phyloP scores from a whole-genome alignment of 169 alveolate genomes.

The Plasmodium malariae region DNA sequence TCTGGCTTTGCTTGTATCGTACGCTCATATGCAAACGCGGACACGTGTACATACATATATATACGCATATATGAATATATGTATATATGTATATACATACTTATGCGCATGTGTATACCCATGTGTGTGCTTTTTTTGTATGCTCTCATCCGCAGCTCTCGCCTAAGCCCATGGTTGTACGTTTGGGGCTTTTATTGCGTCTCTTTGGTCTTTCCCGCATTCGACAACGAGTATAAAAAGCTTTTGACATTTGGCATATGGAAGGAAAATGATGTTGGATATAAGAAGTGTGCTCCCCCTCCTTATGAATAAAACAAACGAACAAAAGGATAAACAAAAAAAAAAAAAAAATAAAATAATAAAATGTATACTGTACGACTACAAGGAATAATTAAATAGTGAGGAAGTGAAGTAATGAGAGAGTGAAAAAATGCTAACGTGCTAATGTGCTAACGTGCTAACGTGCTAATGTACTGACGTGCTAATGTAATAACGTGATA shows the following conservation, averaged over 20 bases:
- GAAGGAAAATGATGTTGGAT: constrained; percentile 85
- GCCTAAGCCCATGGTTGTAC: constrained; percentile 81
- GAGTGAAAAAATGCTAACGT: too few relatives aligned
- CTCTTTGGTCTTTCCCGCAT: constrained; percentile 82
- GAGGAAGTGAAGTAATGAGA: too few relatives aligned
- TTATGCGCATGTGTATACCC: not conserved
- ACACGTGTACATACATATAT: not conserved
- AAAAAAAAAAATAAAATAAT: too few relatives aligned
- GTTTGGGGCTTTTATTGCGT: constrained; percentile 79
- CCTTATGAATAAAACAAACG: constrained; percentile 80
- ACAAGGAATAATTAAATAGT: too few relatives aligned
- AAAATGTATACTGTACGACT: too few relatives aligned
- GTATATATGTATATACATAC: not conserved
- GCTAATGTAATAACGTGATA: too few relatives aligned
- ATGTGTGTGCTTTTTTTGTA: not conserved
- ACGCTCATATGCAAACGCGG: not conserved
- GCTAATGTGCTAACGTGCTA: too few relatives aligned
- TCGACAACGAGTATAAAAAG: constrained; percentile 77
- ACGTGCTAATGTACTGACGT: too few relatives aligned
- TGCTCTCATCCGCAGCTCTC: constrained; percentile 64
- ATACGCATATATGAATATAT: not conserved
- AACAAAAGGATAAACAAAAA: too few relatives aligned
- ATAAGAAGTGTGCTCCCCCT: constrained; percentile 77
- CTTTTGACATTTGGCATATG: constrained; percentile 81
- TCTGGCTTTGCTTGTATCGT: not conserved